Percentiles rank a stretch among this genome's conserved stretches.
These are phyloP conservation scores for Boechera stricta DNA, from an alignment of 345 rosid genomes.

Conservation along the genomic window DNA sequence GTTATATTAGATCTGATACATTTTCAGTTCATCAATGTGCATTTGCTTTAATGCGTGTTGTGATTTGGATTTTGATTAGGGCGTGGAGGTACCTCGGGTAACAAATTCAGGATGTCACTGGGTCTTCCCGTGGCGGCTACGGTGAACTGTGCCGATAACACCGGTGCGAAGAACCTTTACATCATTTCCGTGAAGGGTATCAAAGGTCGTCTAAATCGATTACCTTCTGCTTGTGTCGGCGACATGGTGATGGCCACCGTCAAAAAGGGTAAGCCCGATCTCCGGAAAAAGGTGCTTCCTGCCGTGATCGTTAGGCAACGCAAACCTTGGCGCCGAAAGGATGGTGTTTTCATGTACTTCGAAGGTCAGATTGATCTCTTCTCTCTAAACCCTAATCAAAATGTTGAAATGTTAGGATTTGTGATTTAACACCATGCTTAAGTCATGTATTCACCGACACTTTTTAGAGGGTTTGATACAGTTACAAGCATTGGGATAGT, in stretches of 20 bases:
- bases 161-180: constrained; percentile 94
- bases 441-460: constrained; percentile 58
- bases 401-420: not conserved
- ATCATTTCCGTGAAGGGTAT: constrained; percentile 96
- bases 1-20: not conserved
- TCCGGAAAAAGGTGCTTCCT: constrained; percentile 92
- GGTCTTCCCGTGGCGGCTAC: constrained; percentile 99
- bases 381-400: no score
- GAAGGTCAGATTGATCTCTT: constrained; percentile 58
- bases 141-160: constrained; percentile 97
- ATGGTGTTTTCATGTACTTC: constrained; percentile 95
- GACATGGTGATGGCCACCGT: constrained; percentile 99
- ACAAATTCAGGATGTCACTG: constrained; percentile 95
- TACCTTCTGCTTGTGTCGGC: constrained; percentile 93
- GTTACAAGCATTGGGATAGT: constrained; percentile 62
- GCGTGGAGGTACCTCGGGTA: constrained; percentile 96
- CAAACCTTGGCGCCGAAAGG: constrained; percentile 99
- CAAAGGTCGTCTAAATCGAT: constrained; percentile 86
- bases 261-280: constrained; percentile 95
- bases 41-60: not conserved
- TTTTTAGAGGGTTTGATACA: constrained; percentile 43
- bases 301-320: constrained; percentile 96
- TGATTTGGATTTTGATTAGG: constrained; percentile 45
- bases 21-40: not conserved
- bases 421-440: not conserved